Evolutionary conservation across 2,329 filamentous ascomycete genomes (phyloP).

Genomic region (Ceratocystis albifundus): DNA sequence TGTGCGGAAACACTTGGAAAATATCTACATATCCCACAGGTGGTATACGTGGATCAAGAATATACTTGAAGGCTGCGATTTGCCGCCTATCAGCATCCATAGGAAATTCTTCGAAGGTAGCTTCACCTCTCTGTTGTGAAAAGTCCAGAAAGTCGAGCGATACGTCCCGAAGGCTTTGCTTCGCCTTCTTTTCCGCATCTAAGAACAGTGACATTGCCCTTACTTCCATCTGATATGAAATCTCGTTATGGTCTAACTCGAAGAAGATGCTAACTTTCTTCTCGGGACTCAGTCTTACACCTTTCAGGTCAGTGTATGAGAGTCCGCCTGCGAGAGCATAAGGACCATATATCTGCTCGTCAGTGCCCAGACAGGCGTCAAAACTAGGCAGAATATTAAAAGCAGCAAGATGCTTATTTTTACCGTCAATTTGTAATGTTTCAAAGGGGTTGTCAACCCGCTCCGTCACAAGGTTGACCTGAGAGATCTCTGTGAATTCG

Average conservation of each 20-base stretch:
- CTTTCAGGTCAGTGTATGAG: background rate
- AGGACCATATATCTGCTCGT: constrained; percentile 5
- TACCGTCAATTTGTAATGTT: background rate
- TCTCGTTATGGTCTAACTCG: constrained; percentile 9
- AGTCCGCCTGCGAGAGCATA: background rate
- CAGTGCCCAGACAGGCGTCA: constrained; percentile 1
- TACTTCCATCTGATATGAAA: constrained; percentile 19
- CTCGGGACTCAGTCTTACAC: background rate
- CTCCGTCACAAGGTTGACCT: background rate
- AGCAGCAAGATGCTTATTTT: constrained; percentile 7
- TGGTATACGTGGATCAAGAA: constrained; percentile 28
- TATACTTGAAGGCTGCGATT: constrained; percentile 29
- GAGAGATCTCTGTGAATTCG: background rate
- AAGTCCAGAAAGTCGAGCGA: background rate
- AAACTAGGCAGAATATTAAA: constrained; percentile 18
- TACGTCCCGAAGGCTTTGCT: constrained; percentile 16
- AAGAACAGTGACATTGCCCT: constrained; percentile 21
- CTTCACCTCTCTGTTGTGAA: background rate
- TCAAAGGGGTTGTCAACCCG: constrained; percentile 23
- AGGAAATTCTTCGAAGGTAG: background rate
- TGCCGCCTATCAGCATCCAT: constrained; percentile 14
- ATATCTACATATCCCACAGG: constrained; percentile 27
- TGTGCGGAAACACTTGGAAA: constrained; percentile 29
- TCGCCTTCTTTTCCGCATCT: background rate
- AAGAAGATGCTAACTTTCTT: constrained; percentile 15